Evolutionary conservation across 2,329 filamentous ascomycete species (phyloP), one percentile per base, ranked within the genome.

Genomic region (Neofusicoccum parvum): DNA sequence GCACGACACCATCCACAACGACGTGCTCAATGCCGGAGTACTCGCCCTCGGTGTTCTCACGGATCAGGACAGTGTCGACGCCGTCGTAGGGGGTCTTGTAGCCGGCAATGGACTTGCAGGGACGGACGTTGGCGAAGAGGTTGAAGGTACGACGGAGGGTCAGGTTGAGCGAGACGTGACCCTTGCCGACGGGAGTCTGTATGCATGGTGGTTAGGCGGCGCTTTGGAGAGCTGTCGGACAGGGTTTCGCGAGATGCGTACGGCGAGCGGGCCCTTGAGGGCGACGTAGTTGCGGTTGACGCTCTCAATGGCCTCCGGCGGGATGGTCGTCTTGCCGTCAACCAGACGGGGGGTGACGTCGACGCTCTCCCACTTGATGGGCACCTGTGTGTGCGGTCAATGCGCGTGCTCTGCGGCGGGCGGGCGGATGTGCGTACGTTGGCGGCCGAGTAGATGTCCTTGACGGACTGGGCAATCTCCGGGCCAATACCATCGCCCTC

Each of bases 11-110:
- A 74, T 98, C 94, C 27, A 98, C 93, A 39, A 98, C 95, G 66
- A 97, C 88, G 84, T 99, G 95, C 87, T 99, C 95, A 75, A 99
- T 98, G 69, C 95, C 95, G 48, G 92, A 97, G 89, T 99, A 99
- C 86, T 98, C 95, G 80, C 95, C 95, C 88, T 98, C 95, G 73
- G 95, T 98, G 87, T 99, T 99, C 86, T 99, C 95, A 82, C 95
- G 92, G 83, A 99, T 98, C 78, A 99, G 86, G 76, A 97, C 92
- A 45, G 94, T 97, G 83, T 99, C 91, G 78, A 99, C 95, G 75
- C 91, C 88, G 80, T 98, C 94, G 85, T 98, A 98, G 69, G 94
- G 93, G 63, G 95, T 99, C 89, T 98, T 97, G 90, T 90, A 99
- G 76, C 95, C 95, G 70, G 91, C 92, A 72, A 99, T 93, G 70